Percentiles rank a stretch among this genome's conserved stretches.
phyloP scores from a whole-genome alignment of 352 stramenopile genomes.

The Globisporangium canariense region DNA sequence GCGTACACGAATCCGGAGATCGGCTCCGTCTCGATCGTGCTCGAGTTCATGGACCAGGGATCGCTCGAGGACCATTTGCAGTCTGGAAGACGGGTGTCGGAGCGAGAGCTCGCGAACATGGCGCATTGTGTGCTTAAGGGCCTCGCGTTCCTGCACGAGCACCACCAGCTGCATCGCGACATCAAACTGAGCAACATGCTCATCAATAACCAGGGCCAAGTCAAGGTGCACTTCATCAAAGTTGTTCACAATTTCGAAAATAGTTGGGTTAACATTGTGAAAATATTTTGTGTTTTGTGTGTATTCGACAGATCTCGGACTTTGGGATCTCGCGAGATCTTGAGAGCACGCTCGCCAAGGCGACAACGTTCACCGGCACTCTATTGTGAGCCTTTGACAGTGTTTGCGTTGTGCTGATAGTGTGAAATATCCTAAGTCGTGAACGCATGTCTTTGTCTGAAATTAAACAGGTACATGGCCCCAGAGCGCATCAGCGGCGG shows the following conservation, averaged over 20 bases:
- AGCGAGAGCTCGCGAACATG: conserved; percentile 81
- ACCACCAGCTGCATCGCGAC: conserved; percentile 91
- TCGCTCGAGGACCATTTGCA: conserved; percentile 82
- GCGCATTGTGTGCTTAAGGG: conserved; percentile 75
- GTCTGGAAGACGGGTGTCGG: conserved; percentile 37
- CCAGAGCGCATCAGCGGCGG: conserved; percentile 91
- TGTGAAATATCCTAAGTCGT: background rate
- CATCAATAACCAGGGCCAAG: conserved; percentile 75
- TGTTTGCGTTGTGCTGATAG: background rate
- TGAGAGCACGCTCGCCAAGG: conserved; percentile 82
- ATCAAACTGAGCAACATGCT: conserved; percentile 96
- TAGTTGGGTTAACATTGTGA: background rate
- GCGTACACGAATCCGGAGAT: conserved; percentile 88
- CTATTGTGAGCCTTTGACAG: conserved; percentile 52
- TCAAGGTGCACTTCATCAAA: conserved; percentile 42
- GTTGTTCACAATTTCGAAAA: background rate
- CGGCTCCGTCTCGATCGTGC: conserved; percentile 88
- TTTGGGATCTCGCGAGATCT: conserved; percentile 83
- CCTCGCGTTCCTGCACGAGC: conserved; percentile 85
- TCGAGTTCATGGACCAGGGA: conserved; percentile 94
- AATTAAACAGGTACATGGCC: conserved; percentile 83
- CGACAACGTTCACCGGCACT: conserved; percentile 90
- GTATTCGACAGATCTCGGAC: conserved; percentile 59
- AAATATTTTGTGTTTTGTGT: background rate
- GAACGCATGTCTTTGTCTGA: background rate